A percentile compares a stretch with the other conserved stretches of the same genome.
These are phyloP conservation scores for Lineolata rhizophorae DNA, from an alignment of 495 filamentous ascomycete species.

Conservation along the genomic window DNA sequence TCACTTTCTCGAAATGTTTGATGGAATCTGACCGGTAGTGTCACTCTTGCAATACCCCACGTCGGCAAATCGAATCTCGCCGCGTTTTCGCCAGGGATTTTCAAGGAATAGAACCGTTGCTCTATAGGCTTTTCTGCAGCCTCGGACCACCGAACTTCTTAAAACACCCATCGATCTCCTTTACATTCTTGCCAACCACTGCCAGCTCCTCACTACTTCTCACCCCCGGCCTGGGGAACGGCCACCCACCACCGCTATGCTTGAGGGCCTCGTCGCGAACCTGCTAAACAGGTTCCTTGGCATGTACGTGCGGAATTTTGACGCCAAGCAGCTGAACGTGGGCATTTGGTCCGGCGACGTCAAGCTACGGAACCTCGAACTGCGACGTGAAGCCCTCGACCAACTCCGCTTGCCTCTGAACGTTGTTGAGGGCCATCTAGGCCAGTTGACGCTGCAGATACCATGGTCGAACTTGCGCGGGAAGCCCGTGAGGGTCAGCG, in stretches of 20 bases:
- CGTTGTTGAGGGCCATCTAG: constrained; percentile 86
- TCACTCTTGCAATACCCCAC: no score
- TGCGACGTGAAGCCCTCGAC: constrained; percentile 84
- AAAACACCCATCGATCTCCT: not conserved
- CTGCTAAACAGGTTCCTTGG: constrained; percentile 96
- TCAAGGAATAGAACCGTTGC: no score
- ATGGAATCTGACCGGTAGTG: no score
- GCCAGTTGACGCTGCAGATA: constrained; percentile 71
- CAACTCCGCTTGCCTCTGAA: constrained; percentile 90
- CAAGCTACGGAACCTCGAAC: constrained; percentile 72
- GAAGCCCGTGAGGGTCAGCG: constrained; percentile 80
- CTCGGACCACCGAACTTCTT: no score
- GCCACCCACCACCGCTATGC: constrained; percentile 27
- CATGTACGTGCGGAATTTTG: constrained; percentile 99
- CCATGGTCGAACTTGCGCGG: constrained; percentile 92
- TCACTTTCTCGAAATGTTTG: no score
- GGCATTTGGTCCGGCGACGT: constrained; percentile 98
- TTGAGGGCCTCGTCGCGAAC: constrained; percentile 54
- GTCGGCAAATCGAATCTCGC: no score
- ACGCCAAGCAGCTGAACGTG: constrained; percentile 86
- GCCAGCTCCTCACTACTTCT: not conserved
- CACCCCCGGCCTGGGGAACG: constrained; percentile 14
- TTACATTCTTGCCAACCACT: not conserved
- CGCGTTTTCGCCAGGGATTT: no score
- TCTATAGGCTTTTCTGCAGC: no score